phyloP scores from a whole-genome alignment of 2,329 filamentous ascomycete species.

The Fusarium secorum region DNA sequence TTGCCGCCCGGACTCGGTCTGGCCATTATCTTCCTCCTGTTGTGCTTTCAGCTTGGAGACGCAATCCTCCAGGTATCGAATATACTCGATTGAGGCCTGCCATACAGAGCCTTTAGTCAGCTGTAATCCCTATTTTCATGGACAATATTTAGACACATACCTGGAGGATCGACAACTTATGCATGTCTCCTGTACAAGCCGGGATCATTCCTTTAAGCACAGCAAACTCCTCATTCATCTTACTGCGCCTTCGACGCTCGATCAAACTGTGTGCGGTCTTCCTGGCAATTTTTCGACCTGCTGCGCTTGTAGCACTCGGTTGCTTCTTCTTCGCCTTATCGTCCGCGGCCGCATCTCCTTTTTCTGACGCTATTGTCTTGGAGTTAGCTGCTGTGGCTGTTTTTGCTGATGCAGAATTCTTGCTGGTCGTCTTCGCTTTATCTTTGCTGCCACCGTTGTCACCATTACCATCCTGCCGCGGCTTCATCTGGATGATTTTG shows the following conservation, averaged over 20 bases:
- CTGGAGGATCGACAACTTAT: conserved; percentile 94
- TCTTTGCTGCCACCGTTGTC: conserved; percentile 37
- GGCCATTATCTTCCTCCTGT: conserved; percentile 47
- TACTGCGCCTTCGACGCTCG: conserved; percentile 85
- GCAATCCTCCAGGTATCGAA: conserved; percentile 92
- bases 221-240: conserved; percentile 99
- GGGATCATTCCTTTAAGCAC: conserved; percentile 95
- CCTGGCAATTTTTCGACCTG: conserved; percentile 91
- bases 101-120: conserved; percentile 9
- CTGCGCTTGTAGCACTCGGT: conserved; percentile 76
- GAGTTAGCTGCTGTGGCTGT: conserved; percentile 24
- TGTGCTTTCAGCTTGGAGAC: conserved; percentile 78
- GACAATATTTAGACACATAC: conserved; percentile 56
- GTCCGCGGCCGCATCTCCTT: conserved; percentile 31
- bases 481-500: conserved; percentile 99
- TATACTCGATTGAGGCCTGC: conserved; percentile 94
- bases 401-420: conserved; percentile 29
- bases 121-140: background rate
- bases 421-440: conserved; percentile 34
- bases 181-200: conserved; percentile 96
- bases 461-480: conserved; percentile 54
- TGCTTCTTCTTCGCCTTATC: conserved; percentile 75
- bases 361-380: conserved; percentile 33
- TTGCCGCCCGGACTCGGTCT: conserved; percentile 41
- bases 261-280: conserved; percentile 98